Evolutionary conservation across 257 asterid species (phyloP).

Genomic region (Fraxinus americana): DNA sequence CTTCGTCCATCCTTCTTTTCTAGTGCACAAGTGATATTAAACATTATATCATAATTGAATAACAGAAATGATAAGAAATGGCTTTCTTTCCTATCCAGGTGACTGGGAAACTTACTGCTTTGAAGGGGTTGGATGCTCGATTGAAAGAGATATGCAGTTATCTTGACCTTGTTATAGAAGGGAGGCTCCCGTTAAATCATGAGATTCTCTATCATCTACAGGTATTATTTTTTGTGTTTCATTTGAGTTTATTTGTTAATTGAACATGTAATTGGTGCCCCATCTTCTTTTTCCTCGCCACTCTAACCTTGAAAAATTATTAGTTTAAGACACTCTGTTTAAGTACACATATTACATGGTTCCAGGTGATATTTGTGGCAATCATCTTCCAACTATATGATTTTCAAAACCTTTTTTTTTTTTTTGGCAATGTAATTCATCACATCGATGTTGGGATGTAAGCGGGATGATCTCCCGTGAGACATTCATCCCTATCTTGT

Average conservation of each 20-base stretch:
- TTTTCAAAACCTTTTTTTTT: neutral
- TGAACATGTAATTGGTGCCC: neutral
- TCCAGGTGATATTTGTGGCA: neutral
- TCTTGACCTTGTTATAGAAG: slow-evolving; percentile 83
- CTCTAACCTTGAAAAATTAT: neutral
- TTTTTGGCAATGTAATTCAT: neutral
- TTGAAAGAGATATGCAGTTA: slow-evolving; percentile 79
- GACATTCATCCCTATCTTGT: neutral
- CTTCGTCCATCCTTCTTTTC: neutral
- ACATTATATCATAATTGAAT: slow-evolving; percentile 4
- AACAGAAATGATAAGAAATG: slow-evolving; percentile 11
- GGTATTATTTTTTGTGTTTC: slow-evolving; percentile 39
- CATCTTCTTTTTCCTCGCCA: neutral
- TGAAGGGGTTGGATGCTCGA: slow-evolving; percentile 93
- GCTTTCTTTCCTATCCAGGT: slow-evolving; percentile 50
- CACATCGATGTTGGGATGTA: neutral
- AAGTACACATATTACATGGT: neutral
- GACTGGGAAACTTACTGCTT: slow-evolving; percentile 89
- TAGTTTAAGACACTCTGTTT: neutral
- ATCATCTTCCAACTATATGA: neutral
- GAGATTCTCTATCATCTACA: slow-evolving; percentile 93
- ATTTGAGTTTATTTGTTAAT: neutral
- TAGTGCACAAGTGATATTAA: neutral
- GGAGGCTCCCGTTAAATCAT: slow-evolving; percentile 87
- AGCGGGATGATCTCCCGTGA: neutral